Evolutionary conservation across 805 yeast genomes (phyloP).

Genomic region (Kodamaea neixiangensis): DNA sequence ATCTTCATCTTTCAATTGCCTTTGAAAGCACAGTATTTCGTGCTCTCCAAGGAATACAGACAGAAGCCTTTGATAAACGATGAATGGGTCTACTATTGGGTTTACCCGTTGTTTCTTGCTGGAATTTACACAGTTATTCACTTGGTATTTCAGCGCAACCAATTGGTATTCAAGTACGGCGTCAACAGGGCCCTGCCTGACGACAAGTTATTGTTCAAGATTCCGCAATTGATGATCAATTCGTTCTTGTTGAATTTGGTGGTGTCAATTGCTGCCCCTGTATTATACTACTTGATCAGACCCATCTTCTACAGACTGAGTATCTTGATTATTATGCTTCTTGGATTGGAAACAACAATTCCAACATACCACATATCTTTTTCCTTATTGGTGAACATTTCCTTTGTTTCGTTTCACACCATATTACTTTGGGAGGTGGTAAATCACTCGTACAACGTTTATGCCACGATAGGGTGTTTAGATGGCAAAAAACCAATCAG

Average conservation of each 20-base stretch:
- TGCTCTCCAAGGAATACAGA: slow-evolving; percentile 41
- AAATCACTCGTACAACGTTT: slow-evolving; percentile 62
- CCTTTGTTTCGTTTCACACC: slow-evolving; percentile 35
- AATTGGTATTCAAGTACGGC: slow-evolving; percentile 49
- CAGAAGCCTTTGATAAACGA: slow-evolving; percentile 40
- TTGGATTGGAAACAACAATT: slow-evolving; percentile 40
- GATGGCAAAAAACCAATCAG: slow-evolving; percentile 66
- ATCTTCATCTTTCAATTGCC: slow-evolving; percentile 32
- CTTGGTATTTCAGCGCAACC: slow-evolving; percentile 54
- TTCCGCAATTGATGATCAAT: slow-evolving; percentile 37
- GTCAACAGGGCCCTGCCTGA: slow-evolving; percentile 44
- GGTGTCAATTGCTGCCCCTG: slow-evolving; percentile 33
- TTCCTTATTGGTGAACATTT: slow-evolving; percentile 28
- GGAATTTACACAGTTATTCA: slow-evolving; percentile 52
- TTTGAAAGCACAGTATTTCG: slow-evolving; percentile 27
- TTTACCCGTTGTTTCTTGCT: slow-evolving; percentile 42
- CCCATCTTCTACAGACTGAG: slow-evolving; percentile 41
- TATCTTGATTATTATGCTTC: slow-evolving; percentile 27
- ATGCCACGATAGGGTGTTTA: slow-evolving; percentile 70
- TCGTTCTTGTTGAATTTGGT: slow-evolving; percentile 34
- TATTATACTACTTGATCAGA: slow-evolving; percentile 43
- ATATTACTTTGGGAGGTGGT: slow-evolving; percentile 53
- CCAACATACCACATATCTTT: slow-evolving; percentile 42
- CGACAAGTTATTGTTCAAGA: slow-evolving; percentile 25
- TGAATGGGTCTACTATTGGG: slow-evolving; percentile 53